Base-by-base conservation (phyloP, 345 rosid species). In the Populus deltoides region DNA sequence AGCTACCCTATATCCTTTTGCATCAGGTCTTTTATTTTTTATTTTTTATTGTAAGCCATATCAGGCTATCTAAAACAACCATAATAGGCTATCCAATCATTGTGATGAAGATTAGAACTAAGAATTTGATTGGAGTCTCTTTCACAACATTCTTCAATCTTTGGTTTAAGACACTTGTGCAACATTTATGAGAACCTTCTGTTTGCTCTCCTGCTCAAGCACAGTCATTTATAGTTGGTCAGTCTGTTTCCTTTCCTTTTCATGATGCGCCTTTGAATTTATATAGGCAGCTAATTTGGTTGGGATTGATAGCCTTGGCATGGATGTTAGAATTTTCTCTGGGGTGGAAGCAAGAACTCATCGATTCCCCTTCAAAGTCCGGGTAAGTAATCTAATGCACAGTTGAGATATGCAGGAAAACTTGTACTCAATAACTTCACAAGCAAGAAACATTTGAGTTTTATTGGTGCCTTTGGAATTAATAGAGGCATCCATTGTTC, bases 301-400 rank as follows among this genome's bases (percentile, higher is more conserved):
- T 69, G 96, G 92, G 74, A 89, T 95, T 65, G 98, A 95, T 86
- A 93, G 97, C 81, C 92, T 95, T 18, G 99, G 99, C 66, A 79
- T 95, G 84, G 98, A 95, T 84, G 99, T 95, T 9, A 87, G 98
- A 81, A 83, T 91, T 77, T 88, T 77, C 81, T 84, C 85, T 39
- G 97, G 98, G 13, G 79, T 77, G 66, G 92, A 93, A 91, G 92
- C 89, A 80, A 84, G 79, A 82, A 93, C 99, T 71, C 94, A 92
- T 86, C 92, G 99, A 62, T 95, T 95, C 82, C 97, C 98, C 73
- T 95, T 95, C 87, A 93, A 93, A 83, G 83, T 63, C 62, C 89
- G 85, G 89, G 99, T 93, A 80, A 86, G 85, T 61, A 69, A 66
- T 12, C 47, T 25, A 16, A 70, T 47, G 16, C 24, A 57, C 69